Evolutionary conservation across 108 stramenopile genomes (phyloP).

Genomic region (Nannochloropsis salina): DNA sequence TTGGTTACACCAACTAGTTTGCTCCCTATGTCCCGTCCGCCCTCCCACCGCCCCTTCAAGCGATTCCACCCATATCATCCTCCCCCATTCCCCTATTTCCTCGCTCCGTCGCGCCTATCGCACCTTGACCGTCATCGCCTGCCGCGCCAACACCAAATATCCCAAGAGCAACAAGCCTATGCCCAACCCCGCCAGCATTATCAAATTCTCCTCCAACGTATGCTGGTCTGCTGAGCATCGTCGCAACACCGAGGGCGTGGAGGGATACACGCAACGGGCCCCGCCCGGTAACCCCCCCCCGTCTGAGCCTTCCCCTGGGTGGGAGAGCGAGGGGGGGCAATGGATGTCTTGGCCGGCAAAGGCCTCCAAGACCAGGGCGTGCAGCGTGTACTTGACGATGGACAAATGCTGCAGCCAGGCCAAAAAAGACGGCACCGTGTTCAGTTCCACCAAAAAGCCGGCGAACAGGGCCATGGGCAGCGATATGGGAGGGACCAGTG

Average conservation of each 20-base stretch:
- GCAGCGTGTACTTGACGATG: neutral
- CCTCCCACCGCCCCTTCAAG: neutral
- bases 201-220: neutral
- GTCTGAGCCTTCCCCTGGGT: neutral
- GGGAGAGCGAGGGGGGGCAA: neutral
- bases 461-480: neutral
- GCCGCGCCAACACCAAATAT: neutral
- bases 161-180: neutral
- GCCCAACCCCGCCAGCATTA: neutral
- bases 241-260: neutral
- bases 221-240: neutral
- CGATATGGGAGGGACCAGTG: neutral
- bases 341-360: neutral
- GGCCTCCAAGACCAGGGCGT: neutral
- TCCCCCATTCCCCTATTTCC: neutral
- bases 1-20: neutral
- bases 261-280: neutral
- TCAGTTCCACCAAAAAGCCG: neutral
- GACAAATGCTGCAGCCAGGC: neutral
- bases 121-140: neutral
- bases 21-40: too few relatives aligned
- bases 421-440: neutral
- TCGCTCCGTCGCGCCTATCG: neutral
- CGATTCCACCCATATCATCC: neutral
- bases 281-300: neutral